Base-by-base conservation (phyloP, 495 filamentous ascomycete genomes). In the Talaromyces ruber region DNA sequence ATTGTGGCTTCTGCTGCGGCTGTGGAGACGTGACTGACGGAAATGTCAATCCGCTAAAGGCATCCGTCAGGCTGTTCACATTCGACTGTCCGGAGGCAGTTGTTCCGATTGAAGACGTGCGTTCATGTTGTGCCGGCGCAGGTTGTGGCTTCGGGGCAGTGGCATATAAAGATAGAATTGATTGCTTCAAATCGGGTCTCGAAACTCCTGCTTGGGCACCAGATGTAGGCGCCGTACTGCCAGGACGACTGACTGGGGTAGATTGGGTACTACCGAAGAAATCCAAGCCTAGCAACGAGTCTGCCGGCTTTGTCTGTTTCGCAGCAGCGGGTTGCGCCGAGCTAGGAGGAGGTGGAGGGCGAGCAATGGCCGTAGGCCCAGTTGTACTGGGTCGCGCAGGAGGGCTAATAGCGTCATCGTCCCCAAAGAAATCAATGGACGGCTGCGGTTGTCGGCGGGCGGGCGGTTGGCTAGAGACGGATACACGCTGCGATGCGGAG, bases 101-200 rank as follows among this genome's bases (percentile, higher is more conserved):
- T 53, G 82, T 83, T 43, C 90, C 89, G 68, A 91, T 88, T 0
- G 87, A 85, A 53, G 77, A 71, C 53, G 82, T 83, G 26, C 86
- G 86, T 63, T 82, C 81, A 62, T 82, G 77, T 61, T 82, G 78
- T 37, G 72, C 68, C 58, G 83, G 84, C 24, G 76, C 68, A 9
- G 79, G 81, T 65, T 88, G 87, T 43, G 86, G 82, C 62, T 83
- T 81, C 18, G 88, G 89, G 45, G 90, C 87, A 45, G 93, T 91
- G 37, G 94, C 90, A 69, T 98, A 98, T 7, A 98, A 80, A 2
- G 95, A 98, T 11, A 98, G 76, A 61, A 98, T 98, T 12, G 93
- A 97, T 71, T 97, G 93, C 72, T 98, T 98, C 43, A 98, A 78
- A 72, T 98, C 94, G 1, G 95, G 93, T 43, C 94, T 81, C 47